phyloP scores from a whole-genome alignment of 75 land plant species.

The Larix kaempferi region DNA sequence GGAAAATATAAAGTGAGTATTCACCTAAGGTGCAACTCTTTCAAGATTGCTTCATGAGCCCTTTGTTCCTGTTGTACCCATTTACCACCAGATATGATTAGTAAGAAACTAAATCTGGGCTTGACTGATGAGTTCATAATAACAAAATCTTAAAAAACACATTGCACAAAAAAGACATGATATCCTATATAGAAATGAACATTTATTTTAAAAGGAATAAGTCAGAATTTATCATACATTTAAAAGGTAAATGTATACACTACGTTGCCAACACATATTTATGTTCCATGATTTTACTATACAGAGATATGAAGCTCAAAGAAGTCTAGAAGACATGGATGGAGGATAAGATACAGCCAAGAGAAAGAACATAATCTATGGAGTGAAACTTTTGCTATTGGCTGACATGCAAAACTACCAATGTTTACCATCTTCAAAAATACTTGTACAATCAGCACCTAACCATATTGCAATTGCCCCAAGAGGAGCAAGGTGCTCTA shows the following conservation, averaged over 20 bases:
- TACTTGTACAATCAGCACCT: not conserved
- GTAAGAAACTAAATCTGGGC: not conserved
- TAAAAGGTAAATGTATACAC: not conserved
- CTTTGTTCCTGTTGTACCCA: conserved; percentile 57
- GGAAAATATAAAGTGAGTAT: not conserved
- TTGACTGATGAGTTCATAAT: not conserved
- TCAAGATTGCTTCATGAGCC: conserved; percentile 82
- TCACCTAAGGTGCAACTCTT: conserved; percentile 58
- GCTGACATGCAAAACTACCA: not conserved
- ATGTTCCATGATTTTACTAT: too few relatives aligned
- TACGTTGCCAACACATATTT: not conserved
- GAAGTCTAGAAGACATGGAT: too few relatives aligned
- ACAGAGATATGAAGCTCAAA: too few relatives aligned
- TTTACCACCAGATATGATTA: not conserved
- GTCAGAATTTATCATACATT: not conserved
- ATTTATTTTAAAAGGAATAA: too few relatives aligned
- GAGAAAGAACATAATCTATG: too few relatives aligned
- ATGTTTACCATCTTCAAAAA: not conserved
- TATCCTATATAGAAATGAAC: not conserved
- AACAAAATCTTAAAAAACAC: not conserved
- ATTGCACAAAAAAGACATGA: conserved; percentile 1
- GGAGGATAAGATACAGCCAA: too few relatives aligned
- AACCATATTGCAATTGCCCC: too few relatives aligned
- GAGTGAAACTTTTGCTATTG: too few relatives aligned
- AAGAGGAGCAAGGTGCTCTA: too few relatives aligned